Conservation (phyloP, 1,139 yeast genomes). For the Scheffersomyces titani region DNA sequence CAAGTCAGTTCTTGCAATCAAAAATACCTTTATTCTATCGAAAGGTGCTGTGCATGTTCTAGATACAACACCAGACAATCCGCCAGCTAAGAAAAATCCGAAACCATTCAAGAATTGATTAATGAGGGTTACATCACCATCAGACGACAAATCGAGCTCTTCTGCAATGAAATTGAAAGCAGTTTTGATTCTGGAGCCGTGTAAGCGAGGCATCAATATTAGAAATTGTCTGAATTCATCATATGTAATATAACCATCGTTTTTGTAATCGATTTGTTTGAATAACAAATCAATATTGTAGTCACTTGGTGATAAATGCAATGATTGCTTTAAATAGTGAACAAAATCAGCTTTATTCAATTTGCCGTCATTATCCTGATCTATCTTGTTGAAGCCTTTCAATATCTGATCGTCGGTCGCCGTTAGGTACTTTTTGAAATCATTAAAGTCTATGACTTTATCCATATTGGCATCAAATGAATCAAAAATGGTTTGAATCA, state of each 20-base stretch:
- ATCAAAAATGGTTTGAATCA: slow-evolving; percentile 55
- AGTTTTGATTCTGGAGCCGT: slow-evolving; percentile 71
- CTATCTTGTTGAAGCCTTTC: slow-evolving; percentile 69
- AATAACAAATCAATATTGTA: slow-evolving; percentile 61
- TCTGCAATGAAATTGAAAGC: slow-evolving; percentile 83
- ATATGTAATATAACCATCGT: slow-evolving; percentile 73
- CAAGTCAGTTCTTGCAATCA: slow-evolving; percentile 88
- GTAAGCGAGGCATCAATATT: slow-evolving; percentile 74
- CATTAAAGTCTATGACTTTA: slow-evolving; percentile 56
- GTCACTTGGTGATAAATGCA: slow-evolving; percentile 55
- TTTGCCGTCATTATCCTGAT: slow-evolving; percentile 74
- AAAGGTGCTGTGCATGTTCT: slow-evolving; percentile 97
- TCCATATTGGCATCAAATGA: slow-evolving; percentile 62
- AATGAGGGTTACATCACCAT: slow-evolving; percentile 87
- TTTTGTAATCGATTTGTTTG: slow-evolving; percentile 56
- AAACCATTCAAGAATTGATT: slow-evolving; percentile 80
- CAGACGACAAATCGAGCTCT: slow-evolving; percentile 77
- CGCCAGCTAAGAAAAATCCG: slow-evolving; percentile 93
- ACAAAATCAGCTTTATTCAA: slow-evolving; percentile 67
- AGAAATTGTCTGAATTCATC: slow-evolving; percentile 87
- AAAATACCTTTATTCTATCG: slow-evolving; percentile 88
- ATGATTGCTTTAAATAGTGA: slow-evolving; percentile 55
- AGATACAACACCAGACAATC: slow-evolving; percentile 94
- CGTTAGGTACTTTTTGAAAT: slow-evolving; percentile 60
- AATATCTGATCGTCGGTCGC: slow-evolving; percentile 71